Evolutionary conservation across 2,329 filamentous ascomycete genomes (phyloP), one percentile per base, ranked within the genome.

Genomic region (Tolypocladium guangdongense): DNA sequence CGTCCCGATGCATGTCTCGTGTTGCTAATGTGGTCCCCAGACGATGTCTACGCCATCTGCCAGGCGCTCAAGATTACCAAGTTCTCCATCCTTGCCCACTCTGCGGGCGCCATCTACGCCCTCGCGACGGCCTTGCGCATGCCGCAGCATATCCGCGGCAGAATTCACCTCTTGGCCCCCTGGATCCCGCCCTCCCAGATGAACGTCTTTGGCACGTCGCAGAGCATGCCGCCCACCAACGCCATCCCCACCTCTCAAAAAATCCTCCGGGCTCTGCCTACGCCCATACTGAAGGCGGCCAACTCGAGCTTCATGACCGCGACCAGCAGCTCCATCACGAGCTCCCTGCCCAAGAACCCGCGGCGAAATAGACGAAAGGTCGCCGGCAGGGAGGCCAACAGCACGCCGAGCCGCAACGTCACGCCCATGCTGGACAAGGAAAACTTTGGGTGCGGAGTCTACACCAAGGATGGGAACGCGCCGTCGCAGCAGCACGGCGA

Each of bases 121-220:
- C 80, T 99, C 20, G 93, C 93, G 0, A 97, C 93, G 0, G 93
- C 93, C 0, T 76, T 99, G 46, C 88, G 93, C 46, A 95, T 99
- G 81, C 93, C 93, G 4, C 91, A 96, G 63, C 89, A 96, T 64
- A 95, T 99, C 56, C 86, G 91, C 7, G 93, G 93, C 22, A 86
- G 90, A 52, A 93, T 99, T 53, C 93, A 99, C 68, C 81, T 99
- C 2, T 78, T 99, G 10, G 92, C 93, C 0, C 93, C 93, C 0
- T 96, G 90, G 93, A 97, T 99, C 48, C 93, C 93, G 1, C 93
- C 93, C 0, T 97, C 90, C 5, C 90, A 96, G 66, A 87, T 96
- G 77, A 90, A 84, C 52, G 84, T 87, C 20, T 85, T 91, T 58
- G 84, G 86, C 32, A 78, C 81, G 2, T 84, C 88, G 18, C 84